Evolutionary conservation across 1,284 basidiomycete species (phyloP), one percentile per base, ranked within the genome.

Genomic region (Vanrija pseudolonga): DNA sequence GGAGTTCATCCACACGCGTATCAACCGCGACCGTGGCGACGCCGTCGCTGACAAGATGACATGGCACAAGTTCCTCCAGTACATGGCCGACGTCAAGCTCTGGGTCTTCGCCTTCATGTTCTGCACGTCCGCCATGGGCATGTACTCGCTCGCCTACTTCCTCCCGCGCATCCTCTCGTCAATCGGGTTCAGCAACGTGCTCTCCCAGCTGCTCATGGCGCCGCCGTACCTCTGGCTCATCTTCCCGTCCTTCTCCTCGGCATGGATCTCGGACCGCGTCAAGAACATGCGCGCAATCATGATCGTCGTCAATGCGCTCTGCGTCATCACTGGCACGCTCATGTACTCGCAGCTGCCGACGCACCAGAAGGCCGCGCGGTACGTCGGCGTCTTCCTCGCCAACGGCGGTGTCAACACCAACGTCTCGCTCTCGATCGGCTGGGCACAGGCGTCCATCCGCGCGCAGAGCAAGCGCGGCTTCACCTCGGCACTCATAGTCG

Each of bases 101-200:
- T 80, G 78, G 78, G 53, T 65, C 11, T 80, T 76, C 53, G 77
- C 68, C 23, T 64, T 78, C 52, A 66, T 76, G 62, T 77, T 79
- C 65, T 61, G 68, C 45, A 55, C 61, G 12, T 49, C 61, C 20
- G 61, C 64, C 20, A 50, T 56, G 28, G 57, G 53, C 20, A 53
- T 51, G 8, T 64, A 55, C 46, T 50, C 56, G 20, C 48, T 72
- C 51, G 60, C 65, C 18, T 74, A 72, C 70, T 79, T 79, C 72
- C 64, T 77, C 3, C 77, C 77, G 23, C 61, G 71, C 41, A 79
- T 79, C 45, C 70, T 80, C 53, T 56, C 3, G 69, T 20, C 69
- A 15, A 67, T 76, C 38, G 77, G 77, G 18, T 79, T 74, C 62
- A 57, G 54, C 36, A 59, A 53, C 42, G 50, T 66, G 26, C 59